Base-by-base conservation (phyloP, 1,284 basidiomycete genomes). In the Wolfiporia cocos region DNA sequence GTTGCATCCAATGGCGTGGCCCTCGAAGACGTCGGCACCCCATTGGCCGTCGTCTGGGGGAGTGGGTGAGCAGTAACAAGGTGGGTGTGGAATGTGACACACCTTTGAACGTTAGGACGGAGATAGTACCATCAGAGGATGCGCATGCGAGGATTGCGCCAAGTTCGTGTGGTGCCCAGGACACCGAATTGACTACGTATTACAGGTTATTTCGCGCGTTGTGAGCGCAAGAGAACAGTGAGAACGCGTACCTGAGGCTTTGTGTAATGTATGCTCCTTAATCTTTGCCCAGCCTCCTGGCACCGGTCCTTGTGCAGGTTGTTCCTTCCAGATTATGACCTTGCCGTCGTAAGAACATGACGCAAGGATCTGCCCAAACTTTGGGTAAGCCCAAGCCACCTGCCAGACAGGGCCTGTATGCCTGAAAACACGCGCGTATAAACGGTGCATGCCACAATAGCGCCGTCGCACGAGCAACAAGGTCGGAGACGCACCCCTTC, bases 381-480 rank as follows among this genome's bases (percentile, higher is more conserved):
- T 94, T 5, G 96, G 95, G 58, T 99, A 94, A 5, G 91, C 95
- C 96, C 95, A 99, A n/a, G 93, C 81, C 37, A 99, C 85, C 63
- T 96, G 93, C 94, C 95, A 98, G 28, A 99, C 92, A 3, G 95
- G 95, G 14, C 94, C 93, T 11, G 92, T 92, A 66, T 98, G 96
- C 39, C 92, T 88, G 49, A 15, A 14, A 1, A 34, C n/a, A n/a
- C n/a, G n/a, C 26, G 26, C 26, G 26, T 9, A 9, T 9, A 28
- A 28, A 28, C 26, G 26, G 9, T 7, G 26, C 14, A 9, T 28
- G n/a, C n/a, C n/a, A n/a, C n/a, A n/a, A n/a, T n/a, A n/a, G n/a
- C n/a, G n/a, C n/a, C n/a, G n/a, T n/a, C n/a, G n/a, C n/a, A n/a
- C n/a, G n/a, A n/a, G n/a, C n/a, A 28, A 28, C 26, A 14, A 9